Conservation (phyloP, 805 yeast genomes). For the Metschnikowia gruessii region DNA sequence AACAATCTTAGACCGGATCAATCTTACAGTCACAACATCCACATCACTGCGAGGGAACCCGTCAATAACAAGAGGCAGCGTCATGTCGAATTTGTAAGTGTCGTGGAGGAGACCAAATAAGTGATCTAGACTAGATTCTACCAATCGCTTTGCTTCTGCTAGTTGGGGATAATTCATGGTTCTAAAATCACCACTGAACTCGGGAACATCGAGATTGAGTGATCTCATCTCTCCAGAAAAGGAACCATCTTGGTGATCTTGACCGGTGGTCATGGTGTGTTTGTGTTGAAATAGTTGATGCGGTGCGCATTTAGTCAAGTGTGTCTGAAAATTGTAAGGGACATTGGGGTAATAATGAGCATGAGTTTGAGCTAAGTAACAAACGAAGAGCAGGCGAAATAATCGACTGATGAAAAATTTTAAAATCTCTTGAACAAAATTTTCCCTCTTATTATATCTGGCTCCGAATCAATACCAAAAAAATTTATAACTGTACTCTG, state of each 20-base stretch:
- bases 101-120: constrained; percentile 43
- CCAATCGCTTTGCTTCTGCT: constrained; percentile 18
- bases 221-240: constrained; percentile 17
- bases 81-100: constrained; percentile 55
- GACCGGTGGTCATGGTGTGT: constrained; percentile 3
- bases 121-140: constrained; percentile 38
- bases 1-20: constrained; percentile 60
- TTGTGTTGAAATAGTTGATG: not conserved
- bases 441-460: too few species aligned
- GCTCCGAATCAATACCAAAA: too few species aligned
- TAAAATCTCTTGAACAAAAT: too few species aligned
- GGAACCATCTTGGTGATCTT: constrained; percentile 2
- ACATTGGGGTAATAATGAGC: not conserved
- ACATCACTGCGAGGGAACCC: constrained; percentile 87
- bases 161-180: constrained; percentile 13
- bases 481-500: too few species aligned
- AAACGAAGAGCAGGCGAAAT: too few species aligned
- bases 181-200: constrained; percentile 3
- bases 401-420: too few species aligned
- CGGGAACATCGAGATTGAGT: constrained; percentile 16
- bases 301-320: not conserved
- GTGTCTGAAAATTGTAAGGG: not conserved
- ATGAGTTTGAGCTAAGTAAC: too few species aligned
- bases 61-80: constrained; percentile 66
- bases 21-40: constrained; percentile 67